Evolutionary conservation across 345 rosid genomes (phyloP), one percentile per base, ranked within the genome.

Genomic region (Erysimum cheiranthoides): DNA sequence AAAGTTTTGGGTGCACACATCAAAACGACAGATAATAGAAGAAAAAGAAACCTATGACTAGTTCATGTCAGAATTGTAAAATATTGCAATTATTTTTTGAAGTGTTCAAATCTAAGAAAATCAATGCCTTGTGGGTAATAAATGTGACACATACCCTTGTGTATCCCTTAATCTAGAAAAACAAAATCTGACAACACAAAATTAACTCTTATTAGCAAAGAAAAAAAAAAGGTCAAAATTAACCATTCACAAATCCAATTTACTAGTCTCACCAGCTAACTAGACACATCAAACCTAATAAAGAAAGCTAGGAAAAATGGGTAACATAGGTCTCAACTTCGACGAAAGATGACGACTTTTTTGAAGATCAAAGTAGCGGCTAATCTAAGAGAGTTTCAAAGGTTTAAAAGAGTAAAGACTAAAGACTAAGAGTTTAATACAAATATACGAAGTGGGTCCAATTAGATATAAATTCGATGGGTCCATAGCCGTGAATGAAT

Each of bases 391-490:
- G 66, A 69, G 75, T 53, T 69, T 69, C 56, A 42, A 68, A 51
- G 74, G 63, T 76, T 51, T 31, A 34, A 61, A 70, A 39, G 61
- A 64, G 66, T 77, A 70, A 56, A 65, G 76, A 63, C 76, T 77
- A 70, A 56, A 65, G 76, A 63, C 76, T 62, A 32, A 51, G 70
- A 54, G 52, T 76, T 69, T 4, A 42, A 69, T 16, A 60, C 2
- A 40, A 30, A 36, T n/a, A 66, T 46, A 67, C 50, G 45, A 75
- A 9, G 68, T 67, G 54, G 79, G 73, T 49, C 68, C 73, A 59
- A 60, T 10, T 13, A 3, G 28, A 9, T 42, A 39, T 76, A 54
- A 76, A 70, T 62, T 62, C 71, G 17, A 70, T 53, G 80, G 80
- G 69, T 66, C 78, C 79, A 49, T 39, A 30, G 45, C 17, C 68